Conservation (phyloP, 139 green algal species). For the Asterochloris erici region DNA sequence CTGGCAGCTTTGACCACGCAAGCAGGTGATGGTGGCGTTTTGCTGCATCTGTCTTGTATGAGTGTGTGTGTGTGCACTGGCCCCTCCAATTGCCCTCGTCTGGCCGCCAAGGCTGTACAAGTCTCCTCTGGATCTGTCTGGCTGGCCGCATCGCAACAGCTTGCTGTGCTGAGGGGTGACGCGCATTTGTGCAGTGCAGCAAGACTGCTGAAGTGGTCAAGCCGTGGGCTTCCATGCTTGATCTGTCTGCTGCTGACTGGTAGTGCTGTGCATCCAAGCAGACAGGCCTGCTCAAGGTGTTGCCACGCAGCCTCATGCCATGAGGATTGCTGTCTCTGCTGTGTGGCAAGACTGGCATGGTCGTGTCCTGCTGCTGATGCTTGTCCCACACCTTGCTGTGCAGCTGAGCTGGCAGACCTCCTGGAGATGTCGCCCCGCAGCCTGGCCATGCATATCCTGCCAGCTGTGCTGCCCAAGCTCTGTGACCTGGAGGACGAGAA, state of each 20-base stretch:
- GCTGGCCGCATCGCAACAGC: no score
- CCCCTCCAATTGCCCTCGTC: no score
- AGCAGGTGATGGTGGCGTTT: no score
- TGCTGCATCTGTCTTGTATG: background rate
- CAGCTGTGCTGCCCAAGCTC: conserved; percentile 18
- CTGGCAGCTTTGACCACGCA: background rate
- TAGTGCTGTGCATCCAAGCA: background rate
- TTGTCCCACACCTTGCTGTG: background rate
- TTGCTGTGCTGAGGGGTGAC: no score
- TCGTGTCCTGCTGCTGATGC: background rate
- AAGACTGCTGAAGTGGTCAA: no score
- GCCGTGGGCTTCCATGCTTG: background rate
- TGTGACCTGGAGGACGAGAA: conserved; percentile 7
- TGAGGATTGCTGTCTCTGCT: background rate
- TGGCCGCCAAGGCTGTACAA: no score
- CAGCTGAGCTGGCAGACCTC: conserved; percentile 20
- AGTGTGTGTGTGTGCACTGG: background rate
- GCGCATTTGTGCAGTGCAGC: no score
- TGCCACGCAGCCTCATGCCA: background rate
- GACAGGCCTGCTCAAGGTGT: background rate
- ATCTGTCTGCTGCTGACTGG: background rate
- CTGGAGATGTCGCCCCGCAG: conserved; percentile 19
- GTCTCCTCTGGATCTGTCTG: no score
- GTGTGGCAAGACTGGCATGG: background rate
- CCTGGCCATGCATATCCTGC: conserved; percentile 30